Conservation (phyloP, 169 alveolate genomes). For the Plasmodium vivax region DNA sequence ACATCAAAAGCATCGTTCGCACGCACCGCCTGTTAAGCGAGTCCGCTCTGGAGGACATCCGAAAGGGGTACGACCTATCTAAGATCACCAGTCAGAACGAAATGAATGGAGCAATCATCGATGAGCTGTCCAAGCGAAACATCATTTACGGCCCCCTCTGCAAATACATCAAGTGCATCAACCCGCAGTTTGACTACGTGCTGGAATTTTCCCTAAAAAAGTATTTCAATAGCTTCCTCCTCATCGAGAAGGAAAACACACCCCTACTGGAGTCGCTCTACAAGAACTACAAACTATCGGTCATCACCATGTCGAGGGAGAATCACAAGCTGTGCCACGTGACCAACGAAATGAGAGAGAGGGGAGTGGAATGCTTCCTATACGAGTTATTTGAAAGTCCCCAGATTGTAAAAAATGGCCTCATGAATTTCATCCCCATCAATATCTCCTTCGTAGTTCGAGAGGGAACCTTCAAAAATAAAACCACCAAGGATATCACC, state of each 20-base stretch:
- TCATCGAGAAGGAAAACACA: conserved; percentile 31
- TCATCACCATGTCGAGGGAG: conserved; percentile 71
- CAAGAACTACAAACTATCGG: conserved; percentile 72
- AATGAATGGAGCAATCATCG: conserved; percentile 15
- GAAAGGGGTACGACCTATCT: conserved; percentile 11
- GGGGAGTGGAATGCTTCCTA: conserved; percentile 78
- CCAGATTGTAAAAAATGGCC: conserved; percentile 36
- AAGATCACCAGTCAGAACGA: conserved; percentile 38
- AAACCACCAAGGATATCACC: conserved; percentile 21
- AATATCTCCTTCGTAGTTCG: conserved; percentile 73
- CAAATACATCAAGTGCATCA: conserved; percentile 75
- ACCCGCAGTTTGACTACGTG: conserved; percentile 74
- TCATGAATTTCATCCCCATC: conserved; percentile 63
- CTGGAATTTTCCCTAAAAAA: conserved; percentile 75
- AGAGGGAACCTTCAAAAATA: conserved; percentile 30
- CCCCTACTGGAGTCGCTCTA: conserved; percentile 14
- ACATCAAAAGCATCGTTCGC: conserved; percentile 64
- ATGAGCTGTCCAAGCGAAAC: conserved; percentile 25
- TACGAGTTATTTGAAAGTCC: conserved; percentile 78
- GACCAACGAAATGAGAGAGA: conserved; percentile 73
- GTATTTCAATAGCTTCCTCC: conserved; percentile 72
- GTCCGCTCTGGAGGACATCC: neutral
- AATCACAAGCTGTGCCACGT: conserved; percentile 75
- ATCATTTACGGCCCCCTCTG: conserved; percentile 69
- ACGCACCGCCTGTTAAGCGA: conserved; percentile 9